These are phyloP conservation scores for Curvularia spicifera DNA, from an alignment of 2,329 filamentous ascomycete species.

Conservation along the genomic window DNA sequence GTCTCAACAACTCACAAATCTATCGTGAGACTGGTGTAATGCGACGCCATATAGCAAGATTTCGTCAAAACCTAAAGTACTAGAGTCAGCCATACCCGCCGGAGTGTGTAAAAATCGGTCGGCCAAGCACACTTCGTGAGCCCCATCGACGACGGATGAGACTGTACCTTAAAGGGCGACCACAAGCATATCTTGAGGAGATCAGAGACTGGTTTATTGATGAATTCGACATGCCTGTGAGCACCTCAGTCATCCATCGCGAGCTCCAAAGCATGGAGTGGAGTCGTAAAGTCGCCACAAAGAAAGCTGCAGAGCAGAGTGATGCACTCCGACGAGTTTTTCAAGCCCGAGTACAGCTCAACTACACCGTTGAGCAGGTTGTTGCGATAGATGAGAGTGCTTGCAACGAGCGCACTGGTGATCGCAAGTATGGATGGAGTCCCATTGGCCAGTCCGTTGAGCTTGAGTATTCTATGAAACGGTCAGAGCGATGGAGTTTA, in stretches of 20 bases:
- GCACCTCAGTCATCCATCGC: not conserved
- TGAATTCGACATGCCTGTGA: not conserved
- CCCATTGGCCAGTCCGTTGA: conserved; percentile 5
- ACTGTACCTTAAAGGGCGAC: not conserved
- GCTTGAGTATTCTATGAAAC: conserved; percentile 1
- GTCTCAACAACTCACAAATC: not conserved
- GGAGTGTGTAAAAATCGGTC: not conserved
- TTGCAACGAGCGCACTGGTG: conserved; percentile 20
- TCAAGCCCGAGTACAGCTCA: not conserved
- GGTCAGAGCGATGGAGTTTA: conserved; percentile 8
- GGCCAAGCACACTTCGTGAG: not conserved
- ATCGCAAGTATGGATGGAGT: conserved; percentile 18
- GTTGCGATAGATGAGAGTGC: conserved; percentile 18
- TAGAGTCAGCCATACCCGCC: not conserved
- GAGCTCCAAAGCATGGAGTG: conserved; percentile 2
- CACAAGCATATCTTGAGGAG: conserved; percentile 16
- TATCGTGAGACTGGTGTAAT: not conserved
- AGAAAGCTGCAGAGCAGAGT: conserved; percentile 10
- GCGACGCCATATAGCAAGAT: no score
- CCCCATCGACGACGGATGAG: not conserved
- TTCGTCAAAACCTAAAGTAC: not conserved
- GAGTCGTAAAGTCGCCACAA: conserved; percentile 11
- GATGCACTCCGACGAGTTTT: conserved; percentile 9
- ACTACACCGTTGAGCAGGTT: conserved; percentile 17
- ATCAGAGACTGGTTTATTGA: conserved; percentile 13